Conservation (phyloP, 2,329 filamentous ascomycete genomes). For the Coleophoma eucalyptorum region DNA sequence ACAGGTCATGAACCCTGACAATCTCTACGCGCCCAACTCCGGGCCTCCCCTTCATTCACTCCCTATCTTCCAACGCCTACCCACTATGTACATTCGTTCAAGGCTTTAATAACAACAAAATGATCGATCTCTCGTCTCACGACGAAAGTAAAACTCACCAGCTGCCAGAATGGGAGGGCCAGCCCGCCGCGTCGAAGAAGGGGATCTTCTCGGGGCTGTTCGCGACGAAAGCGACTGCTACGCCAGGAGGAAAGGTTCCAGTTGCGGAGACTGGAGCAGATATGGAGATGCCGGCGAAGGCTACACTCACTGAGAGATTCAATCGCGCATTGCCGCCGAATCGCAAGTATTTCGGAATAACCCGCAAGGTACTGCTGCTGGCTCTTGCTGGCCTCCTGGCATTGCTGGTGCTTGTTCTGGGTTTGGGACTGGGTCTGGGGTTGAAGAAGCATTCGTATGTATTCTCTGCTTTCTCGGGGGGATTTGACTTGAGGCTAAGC, state of each 20-base stretch:
- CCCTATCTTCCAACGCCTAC: no score
- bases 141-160: not conserved
- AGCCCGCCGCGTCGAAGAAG: not conserved
- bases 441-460: slow-evolving; percentile 1
- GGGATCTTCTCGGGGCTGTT: not conserved
- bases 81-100: no score
- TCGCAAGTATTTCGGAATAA: slow-evolving; percentile 12
- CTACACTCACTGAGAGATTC: not conserved
- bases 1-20: no score
- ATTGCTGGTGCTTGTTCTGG: slow-evolving; percentile 4
- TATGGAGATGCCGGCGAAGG: not conserved
- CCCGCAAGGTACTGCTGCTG: slow-evolving; percentile 10
- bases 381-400: slow-evolving; percentile 9
- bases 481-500: not conserved
- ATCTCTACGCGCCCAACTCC: no score
- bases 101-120: no score
- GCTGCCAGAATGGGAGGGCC: not conserved
- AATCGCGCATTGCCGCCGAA: slow-evolving; percentile 3
- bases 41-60: no score
- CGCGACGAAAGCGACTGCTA: not conserved
- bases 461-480: slow-evolving; percentile 2
- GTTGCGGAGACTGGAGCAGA: not conserved
- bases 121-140: not conserved
- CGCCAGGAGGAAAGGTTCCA: not conserved
- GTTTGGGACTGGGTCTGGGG: slow-evolving; percentile 12